These are phyloP conservation scores for Apiotrichum brassicae DNA, from an alignment of 1,284 basidiomycete genomes.

Conservation along the genomic window DNA sequence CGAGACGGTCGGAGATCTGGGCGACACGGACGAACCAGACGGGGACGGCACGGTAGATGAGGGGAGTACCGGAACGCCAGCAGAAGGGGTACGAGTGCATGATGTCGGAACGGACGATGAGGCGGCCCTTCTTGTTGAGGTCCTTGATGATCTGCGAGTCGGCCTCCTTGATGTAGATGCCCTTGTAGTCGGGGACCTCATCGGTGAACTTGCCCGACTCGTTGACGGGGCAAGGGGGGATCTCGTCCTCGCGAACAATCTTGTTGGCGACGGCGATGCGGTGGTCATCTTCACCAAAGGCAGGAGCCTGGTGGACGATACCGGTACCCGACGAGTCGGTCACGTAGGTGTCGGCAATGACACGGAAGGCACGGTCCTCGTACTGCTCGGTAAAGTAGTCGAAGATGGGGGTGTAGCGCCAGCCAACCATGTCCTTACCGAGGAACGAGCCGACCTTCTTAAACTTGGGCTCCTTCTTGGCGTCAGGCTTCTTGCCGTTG, in stretches of 20 bases:
- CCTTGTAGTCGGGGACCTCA: constrained; percentile 84
- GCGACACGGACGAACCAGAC: constrained; percentile 94
- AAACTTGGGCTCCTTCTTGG: constrained; percentile 84
- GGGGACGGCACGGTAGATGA: constrained; percentile 94
- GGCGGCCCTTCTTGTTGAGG: constrained; percentile 77
- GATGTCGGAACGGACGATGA: constrained; percentile 80
- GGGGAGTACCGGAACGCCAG: constrained; percentile 92
- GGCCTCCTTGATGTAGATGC: constrained; percentile 89
- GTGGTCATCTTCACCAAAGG: constrained; percentile 98
- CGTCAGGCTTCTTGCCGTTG: constrained; percentile 45
- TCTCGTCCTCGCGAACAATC: constrained; percentile 74
- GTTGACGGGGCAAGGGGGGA: constrained; percentile 94
- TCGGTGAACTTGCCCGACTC: constrained; percentile 81
- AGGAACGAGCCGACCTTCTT: constrained; percentile 83
- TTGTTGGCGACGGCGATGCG: constrained; percentile 81
- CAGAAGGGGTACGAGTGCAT: constrained; percentile 96
- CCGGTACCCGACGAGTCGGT: constrained; percentile 92
- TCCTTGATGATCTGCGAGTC: constrained; percentile 92
- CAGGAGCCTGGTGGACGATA: constrained; percentile 98
- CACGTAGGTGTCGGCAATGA: constrained; percentile 87
- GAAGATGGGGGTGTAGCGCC: constrained; percentile 93
- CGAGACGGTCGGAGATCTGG: constrained; percentile 74
- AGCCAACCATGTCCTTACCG: constrained; percentile 89
- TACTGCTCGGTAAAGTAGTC: constrained; percentile 94
- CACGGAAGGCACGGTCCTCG: constrained; percentile 84